Evolutionary conservation across 2,329 filamentous ascomycete genomes (phyloP).

Genomic region (Fusarium fujikuroi): DNA sequence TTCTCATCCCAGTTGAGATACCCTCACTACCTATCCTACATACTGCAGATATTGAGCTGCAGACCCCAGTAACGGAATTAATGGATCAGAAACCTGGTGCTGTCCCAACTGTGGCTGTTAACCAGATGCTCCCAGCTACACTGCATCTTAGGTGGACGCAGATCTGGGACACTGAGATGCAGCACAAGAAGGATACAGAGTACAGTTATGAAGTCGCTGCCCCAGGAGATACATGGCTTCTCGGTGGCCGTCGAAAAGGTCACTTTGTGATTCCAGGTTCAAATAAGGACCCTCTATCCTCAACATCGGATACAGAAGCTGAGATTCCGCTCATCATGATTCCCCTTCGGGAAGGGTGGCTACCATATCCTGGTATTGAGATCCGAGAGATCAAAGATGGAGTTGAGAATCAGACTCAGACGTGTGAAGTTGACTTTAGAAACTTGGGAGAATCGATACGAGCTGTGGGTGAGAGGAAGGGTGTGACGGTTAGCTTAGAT

Average conservation of each 20-base stretch:
- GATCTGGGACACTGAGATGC: conserved; percentile 65
- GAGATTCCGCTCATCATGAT: conserved; percentile 79
- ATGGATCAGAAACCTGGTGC: conserved; percentile 45
- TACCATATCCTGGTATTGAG: conserved; percentile 83
- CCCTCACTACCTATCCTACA: conserved; percentile 85
- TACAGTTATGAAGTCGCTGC: conserved; percentile 87
- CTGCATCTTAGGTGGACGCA: conserved; percentile 72
- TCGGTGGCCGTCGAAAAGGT: conserved; percentile 83
- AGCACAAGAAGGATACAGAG: conserved; percentile 64
- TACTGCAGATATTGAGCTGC: conserved; percentile 75
- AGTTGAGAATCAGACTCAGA: conserved; percentile 43
- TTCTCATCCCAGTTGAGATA: conserved; percentile 90
- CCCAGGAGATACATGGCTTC: conserved; percentile 80
- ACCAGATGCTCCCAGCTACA: conserved; percentile 72
- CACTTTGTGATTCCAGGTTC: conserved; percentile 73
- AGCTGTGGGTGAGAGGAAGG: conserved; percentile 76
- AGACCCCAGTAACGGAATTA: conserved; percentile 49
- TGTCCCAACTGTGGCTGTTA: conserved; percentile 64
- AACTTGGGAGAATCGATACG: conserved; percentile 81
- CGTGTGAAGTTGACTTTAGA: conserved; percentile 82
- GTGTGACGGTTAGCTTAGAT: conserved; percentile 79
- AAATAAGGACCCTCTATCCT: conserved; percentile 55
- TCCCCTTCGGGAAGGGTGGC: conserved; percentile 79
- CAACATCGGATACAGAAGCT: conserved; percentile 62
- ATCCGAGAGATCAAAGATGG: conserved; percentile 69